phyloP scores from a whole-genome alignment of 1,284 basidiomycete species.

The Pulveroboletus sp. region DNA sequence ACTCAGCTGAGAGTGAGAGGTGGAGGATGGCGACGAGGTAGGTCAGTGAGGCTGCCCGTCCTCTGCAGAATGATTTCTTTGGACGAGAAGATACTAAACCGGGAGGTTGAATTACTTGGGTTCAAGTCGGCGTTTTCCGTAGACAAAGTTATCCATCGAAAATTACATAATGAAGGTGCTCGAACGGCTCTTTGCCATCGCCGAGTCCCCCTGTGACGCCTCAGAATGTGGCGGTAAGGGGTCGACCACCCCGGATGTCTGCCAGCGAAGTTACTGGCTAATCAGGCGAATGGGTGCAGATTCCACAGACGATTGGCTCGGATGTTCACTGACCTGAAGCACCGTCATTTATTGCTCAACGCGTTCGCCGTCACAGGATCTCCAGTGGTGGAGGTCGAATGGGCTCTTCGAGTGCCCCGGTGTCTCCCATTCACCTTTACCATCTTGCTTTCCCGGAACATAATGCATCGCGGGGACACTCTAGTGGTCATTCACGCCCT shows the following conservation, averaged over 20 bases:
- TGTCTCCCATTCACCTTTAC: slow-evolving; percentile 28
- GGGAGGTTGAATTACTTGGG: too few species aligned
- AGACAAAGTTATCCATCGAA: too few species aligned
- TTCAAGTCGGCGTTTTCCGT: too few species aligned
- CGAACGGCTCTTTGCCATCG: slow-evolving; percentile 22
- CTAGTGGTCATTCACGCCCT: slow-evolving; percentile 12
- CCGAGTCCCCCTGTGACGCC: slow-evolving; percentile 1
- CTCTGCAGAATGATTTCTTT: too few species aligned
- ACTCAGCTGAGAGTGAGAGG: too few species aligned
- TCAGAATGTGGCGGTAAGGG: slow-evolving; percentile 13
- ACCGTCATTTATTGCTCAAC: slow-evolving; percentile 31
- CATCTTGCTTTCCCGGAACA: slow-evolving; percentile 15
- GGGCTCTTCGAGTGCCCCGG: slow-evolving; percentile 32
- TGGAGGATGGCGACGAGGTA: too few species aligned
- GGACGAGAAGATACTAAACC: too few species aligned
- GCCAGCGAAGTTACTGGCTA: slow-evolving; percentile 4
- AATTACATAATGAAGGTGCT: slow-evolving; percentile 21
- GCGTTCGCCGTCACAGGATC: slow-evolving; percentile 32
- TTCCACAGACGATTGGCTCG: slow-evolving; percentile 15
- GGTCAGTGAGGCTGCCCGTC: too few species aligned
- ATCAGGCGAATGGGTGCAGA: slow-evolving; percentile 26
- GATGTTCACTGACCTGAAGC: slow-evolving; percentile 27
- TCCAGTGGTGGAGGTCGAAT: slow-evolving; percentile 31
- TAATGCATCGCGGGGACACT: slow-evolving; percentile 16
- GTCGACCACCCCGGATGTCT: slow-evolving; percentile 10